Conservation (phyloP, 140 eudicot species). For the Oenanthe javanica region DNA sequence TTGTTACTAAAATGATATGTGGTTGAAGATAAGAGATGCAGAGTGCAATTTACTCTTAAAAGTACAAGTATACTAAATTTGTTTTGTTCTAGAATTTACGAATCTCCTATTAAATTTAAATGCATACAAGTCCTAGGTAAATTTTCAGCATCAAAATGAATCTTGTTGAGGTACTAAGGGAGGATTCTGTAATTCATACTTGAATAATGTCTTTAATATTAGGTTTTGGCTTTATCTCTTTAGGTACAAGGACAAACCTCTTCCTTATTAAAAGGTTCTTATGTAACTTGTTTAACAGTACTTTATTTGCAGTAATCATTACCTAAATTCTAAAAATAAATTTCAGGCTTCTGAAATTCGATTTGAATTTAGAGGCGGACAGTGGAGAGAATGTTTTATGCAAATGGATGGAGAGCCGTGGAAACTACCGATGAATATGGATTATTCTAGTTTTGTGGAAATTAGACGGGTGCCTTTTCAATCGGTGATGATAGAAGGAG, state of each 20-base stretch:
- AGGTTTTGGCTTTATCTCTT: too few species aligned
- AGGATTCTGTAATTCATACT: too few species aligned
- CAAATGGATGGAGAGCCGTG: slow-evolving; percentile 99
- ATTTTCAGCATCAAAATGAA: too few species aligned
- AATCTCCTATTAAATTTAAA: not conserved
- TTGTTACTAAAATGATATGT: too few species aligned
- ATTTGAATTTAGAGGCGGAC: slow-evolving; percentile 89
- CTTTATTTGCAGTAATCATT: not conserved
- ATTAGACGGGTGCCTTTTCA: slow-evolving; percentile 70
- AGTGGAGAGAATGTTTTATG: slow-evolving; percentile 69
- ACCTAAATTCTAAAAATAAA: not conserved
- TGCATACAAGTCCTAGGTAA: too few species aligned
- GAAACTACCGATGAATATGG: slow-evolving; percentile 77
- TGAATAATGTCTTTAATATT: too few species aligned
- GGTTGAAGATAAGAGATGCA: too few species aligned
- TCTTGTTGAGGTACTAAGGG: too few species aligned
- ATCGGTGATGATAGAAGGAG: slow-evolving; percentile 62
- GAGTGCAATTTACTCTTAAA: too few species aligned
- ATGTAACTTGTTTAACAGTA: not conserved
- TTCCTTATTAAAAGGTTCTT: too few species aligned
- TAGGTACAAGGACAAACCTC: not conserved
- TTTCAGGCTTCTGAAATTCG: slow-evolving; percentile 69
- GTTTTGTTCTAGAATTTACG: not conserved
- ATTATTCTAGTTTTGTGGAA: slow-evolving; percentile 79
- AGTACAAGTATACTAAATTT: too few species aligned